Percentiles rank a stretch among this genome's conserved stretches.
Conservation (phyloP, 352 stramenopile genomes). For the Globisporangium spinosum region DNA sequence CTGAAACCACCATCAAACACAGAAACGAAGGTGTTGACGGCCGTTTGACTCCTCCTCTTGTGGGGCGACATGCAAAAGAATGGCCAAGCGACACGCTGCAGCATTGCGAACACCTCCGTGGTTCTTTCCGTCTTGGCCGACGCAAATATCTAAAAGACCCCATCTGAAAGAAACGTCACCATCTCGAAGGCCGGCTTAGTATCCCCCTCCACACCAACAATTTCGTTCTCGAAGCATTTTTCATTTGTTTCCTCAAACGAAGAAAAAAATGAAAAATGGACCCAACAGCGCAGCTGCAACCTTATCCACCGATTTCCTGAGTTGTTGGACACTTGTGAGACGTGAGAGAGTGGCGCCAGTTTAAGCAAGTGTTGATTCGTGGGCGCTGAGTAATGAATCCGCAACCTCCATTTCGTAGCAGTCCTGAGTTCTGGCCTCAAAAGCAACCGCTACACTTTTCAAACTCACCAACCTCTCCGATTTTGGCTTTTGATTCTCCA, state of each 20-base stretch:
- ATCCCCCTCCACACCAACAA: neutral
- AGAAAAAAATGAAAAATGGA: neutral
- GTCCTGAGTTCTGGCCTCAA: too few species aligned
- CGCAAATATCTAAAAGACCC: neutral
- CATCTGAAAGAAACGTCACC: neutral
- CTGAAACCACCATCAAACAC: neutral
- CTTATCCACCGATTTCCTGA: neutral
- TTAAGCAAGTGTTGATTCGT: too few species aligned
- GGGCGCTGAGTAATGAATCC: too few species aligned
- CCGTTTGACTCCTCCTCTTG: neutral
- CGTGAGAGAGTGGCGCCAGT: too few species aligned
- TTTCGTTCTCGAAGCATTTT: neutral
- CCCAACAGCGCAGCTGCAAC: neutral
- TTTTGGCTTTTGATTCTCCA: too few species aligned
- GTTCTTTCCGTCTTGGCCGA: neutral
- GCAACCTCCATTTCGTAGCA: too few species aligned
- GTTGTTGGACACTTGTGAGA: neutral
- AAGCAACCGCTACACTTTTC: too few species aligned
- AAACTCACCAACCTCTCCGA: too few species aligned
- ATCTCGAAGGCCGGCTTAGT: neutral
- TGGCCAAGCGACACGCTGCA: neutral
- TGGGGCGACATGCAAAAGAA: neutral
- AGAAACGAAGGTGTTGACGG: neutral
- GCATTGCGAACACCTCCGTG: neutral
- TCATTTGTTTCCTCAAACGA: too few species aligned